A percentile compares a stretch with the other conserved stretches of the same genome.
Conservation (phyloP, 2,329 filamentous ascomycete species). For the Nothopassalora personata region DNA sequence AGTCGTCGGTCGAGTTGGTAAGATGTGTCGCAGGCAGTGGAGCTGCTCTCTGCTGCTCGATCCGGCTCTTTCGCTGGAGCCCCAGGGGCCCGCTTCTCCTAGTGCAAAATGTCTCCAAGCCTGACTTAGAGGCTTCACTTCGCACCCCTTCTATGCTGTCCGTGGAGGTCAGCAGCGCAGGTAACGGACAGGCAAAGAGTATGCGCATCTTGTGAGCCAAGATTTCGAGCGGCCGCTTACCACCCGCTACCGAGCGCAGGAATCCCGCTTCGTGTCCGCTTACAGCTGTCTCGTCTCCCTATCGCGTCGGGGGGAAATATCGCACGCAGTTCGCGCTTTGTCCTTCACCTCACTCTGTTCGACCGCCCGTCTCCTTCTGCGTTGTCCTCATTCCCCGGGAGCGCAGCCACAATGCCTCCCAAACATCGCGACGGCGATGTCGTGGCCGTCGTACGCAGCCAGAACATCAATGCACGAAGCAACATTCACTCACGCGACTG, state of each 20-base stretch:
- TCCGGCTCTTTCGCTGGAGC: too few species aligned
- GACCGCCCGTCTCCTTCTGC: conserved; percentile 7
- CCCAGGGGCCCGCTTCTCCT: too few species aligned
- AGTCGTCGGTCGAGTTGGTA: background rate
- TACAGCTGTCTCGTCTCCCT: background rate
- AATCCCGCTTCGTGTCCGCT: background rate
- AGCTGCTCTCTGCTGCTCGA: too few species aligned
- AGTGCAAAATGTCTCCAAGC: too few species aligned
- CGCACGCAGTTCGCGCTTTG: background rate
- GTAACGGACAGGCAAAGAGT: too few species aligned
- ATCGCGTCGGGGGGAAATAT: background rate
- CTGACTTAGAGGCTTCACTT: too few species aligned
- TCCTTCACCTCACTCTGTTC: conserved; percentile 3
- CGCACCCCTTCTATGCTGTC: too few species aligned
- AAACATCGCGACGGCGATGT: conserved; percentile 60
- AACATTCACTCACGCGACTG: conserved; percentile 14
- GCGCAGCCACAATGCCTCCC: conserved; percentile 47
- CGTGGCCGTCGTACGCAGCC: conserved; percentile 51
- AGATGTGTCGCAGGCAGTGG: too few species aligned
- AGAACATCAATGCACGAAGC: conserved; percentile 8
- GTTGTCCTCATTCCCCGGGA: conserved; percentile 10
- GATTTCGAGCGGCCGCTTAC: background rate
- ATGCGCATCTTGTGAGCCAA: background rate
- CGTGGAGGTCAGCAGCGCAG: too few species aligned
- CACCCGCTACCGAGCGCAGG: background rate